Evolutionary conservation across 208 protist species (phyloP), one percentile per base, ranked within the genome.

Genomic region (Spongospora subterranea): DNA sequence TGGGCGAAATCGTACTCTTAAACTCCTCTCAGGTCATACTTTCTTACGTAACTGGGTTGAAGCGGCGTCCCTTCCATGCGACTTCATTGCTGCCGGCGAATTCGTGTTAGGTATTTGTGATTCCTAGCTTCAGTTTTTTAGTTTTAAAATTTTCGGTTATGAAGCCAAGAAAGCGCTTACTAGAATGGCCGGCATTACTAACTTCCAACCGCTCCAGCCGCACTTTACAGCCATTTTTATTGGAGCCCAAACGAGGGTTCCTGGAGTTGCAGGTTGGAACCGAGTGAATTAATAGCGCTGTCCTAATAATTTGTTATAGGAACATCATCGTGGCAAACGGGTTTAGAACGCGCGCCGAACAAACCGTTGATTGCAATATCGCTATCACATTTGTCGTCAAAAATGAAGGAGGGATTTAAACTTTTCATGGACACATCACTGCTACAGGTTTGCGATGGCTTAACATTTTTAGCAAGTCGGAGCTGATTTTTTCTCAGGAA

Each of bases 351-450:
- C 13, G 50, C 13, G 13, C 6, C 6, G 13, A 6, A 60, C 24
- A 60, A 60, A 24, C 71, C 71, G 6, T 13, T 82, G 6, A 35
- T 45, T 82, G 6, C 71, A n/a, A 17, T 82, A 20, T 45, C n/a
- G 6, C n/a, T 82, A n/a, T 6, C 71, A 43, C 35, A 35, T 20
- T 82, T 6, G 6, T 43, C n/a, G n/a, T 43, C 35, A 39, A 39
- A 20, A 35, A 82, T 82, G 71, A 82, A 13, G 35, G 71, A 82
- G 71, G 71, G 71, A 6, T 82, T 45, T 82, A 6, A n/a, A 20
- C 71, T 82, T 6, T 82, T 82, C 35, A 82, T 82, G 71, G 71
- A 82, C 71, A 82, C 71, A 82, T 39, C 6, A 43, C 35, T 43
- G 40, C n/a, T 82, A n/a, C 6, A 82, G 6, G 50, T 60, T 29